Base-by-base conservation (phyloP, 371 early-diverging fungal genomes). In the Mucor saturninus region DNA sequence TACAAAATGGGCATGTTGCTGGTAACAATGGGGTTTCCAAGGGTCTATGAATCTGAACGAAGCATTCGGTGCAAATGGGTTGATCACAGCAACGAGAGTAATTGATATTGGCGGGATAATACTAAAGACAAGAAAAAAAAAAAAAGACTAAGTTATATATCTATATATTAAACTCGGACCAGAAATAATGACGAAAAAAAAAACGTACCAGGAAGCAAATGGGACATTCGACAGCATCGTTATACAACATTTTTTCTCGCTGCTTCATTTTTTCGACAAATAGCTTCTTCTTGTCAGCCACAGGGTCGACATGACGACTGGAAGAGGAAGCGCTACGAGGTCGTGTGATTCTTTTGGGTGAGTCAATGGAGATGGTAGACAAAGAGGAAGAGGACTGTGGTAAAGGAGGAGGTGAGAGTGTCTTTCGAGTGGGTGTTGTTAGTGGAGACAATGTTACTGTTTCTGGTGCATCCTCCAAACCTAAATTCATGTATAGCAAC, bases 1-100 rank as follows among this genome's bases (percentile, higher is more conserved):
- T 91, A 76, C 97, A 96, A 68, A 86, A 96, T 0, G 97, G 97
- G 64, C 97, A 96, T 40, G 87, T 83, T 21, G 92, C 87, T 7
- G 91, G 81, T 56, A 79, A 71, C 35, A 67, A 64, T 13, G 86
- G 85, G 35, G 80, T 73, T 54, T 80, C 79, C 3, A 72, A 79
- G 37, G 88, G 87, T 38, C 96, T 86, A 72, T 92, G 91, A 65
- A 97, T 91, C 82, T 95, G 94, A 57, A 95, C 87, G 76, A 96
- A 95, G 70, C 97, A 96, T 68, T 95, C 96, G 8, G 96, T 94
- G 76, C 97, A 96, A 55, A 96, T 94, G 9, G 97, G 96, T 68
- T 96, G 90, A 75, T 93, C 90, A 77, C 97, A 96, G 74, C 97
- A 96, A 13, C 91, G 83, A n/a, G 96, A 90, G 67, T 91, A 89